phyloP scores from a whole-genome alignment of 2,329 filamentous ascomycete species.

The Cyanodermella asteris region DNA sequence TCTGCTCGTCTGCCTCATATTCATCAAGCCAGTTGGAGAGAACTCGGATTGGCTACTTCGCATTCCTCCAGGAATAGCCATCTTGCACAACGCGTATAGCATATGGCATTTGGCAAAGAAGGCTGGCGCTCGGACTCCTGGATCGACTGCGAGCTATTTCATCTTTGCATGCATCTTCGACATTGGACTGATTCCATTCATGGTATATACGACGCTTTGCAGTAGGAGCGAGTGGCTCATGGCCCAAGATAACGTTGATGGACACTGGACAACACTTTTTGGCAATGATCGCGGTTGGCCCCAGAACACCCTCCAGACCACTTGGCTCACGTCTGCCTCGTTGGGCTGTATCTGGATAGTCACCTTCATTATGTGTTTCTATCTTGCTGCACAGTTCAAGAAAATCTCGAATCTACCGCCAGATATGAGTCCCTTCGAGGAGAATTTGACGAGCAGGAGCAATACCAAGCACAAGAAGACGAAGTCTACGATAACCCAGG shows the following conservation, averaged over 20 bases:
- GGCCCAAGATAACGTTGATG: slow-evolving; percentile 11
- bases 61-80: slow-evolving; percentile 51
- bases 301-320: slow-evolving; percentile 31
- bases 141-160: slow-evolving; percentile 72
- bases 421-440: slow-evolving; percentile 86
- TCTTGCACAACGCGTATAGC: slow-evolving; percentile 51
- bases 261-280: slow-evolving; percentile 49
- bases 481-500: slow-evolving; percentile 28
- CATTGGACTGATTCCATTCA: slow-evolving; percentile 39
- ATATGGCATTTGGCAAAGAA: slow-evolving; percentile 59
- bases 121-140: slow-evolving; percentile 48
- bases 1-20: slow-evolving; percentile 52
- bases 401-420: slow-evolving; percentile 66
- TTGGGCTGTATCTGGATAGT: slow-evolving; percentile 47
- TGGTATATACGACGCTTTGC: slow-evolving; percentile 35
- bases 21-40: slow-evolving; percentile 45
- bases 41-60: slow-evolving; percentile 36
- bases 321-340: slow-evolving; percentile 45
- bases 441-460: slow-evolving; percentile 55
- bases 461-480: slow-evolving; percentile 79
- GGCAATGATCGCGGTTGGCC: no score
- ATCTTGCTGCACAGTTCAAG: slow-evolving; percentile 56
- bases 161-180: slow-evolving; percentile 62
- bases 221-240: slow-evolving; percentile 28
- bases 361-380: slow-evolving; percentile 49